These are phyloP conservation scores for Chaetoceros muelleri DNA, from an alignment of 108 stramenopile genomes.

Conservation along the genomic window DNA sequence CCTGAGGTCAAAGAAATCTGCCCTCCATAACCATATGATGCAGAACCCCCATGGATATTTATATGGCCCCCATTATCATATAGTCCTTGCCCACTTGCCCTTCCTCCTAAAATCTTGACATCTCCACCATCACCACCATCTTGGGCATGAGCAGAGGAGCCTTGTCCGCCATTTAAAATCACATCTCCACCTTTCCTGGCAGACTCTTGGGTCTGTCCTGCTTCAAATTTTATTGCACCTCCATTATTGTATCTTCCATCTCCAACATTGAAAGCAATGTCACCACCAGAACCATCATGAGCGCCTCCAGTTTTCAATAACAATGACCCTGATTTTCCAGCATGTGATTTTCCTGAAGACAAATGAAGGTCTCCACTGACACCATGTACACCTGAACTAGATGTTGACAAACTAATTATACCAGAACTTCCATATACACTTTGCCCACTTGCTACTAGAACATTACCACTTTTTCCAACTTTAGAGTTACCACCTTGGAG, in stretches of 20 bases:
- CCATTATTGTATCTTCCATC: not conserved
- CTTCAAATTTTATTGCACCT: not conserved
- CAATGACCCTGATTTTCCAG: not conserved
- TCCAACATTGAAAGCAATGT: not conserved
- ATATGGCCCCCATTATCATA: constrained; percentile 10
- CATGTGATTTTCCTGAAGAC: not conserved
- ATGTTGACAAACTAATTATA: not conserved
- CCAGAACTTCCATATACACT: not conserved
- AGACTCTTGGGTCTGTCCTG: not conserved
- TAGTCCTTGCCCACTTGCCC: not conserved
- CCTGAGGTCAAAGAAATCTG: constrained; percentile 5
- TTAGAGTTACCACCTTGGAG: not conserved
- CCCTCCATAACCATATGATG: not conserved
- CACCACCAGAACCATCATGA: not conserved
- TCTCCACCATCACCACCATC: constrained; percentile 14
- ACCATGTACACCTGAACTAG: not conserved
- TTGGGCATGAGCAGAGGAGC: constrained; percentile 1
- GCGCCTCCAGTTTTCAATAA: not conserved
- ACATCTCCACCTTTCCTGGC: not conserved
- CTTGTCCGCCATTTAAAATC: constrained; percentile 6
- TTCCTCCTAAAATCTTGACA: constrained; percentile 8
- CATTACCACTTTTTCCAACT: not conserved
- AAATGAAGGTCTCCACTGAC: not conserved
- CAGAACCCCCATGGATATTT: constrained; percentile 6
- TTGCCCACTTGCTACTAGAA: not conserved